Evolutionary conservation across 345 rosid species (phyloP), one percentile per base, ranked within the genome.

Genomic region (Brassica cretica): DNA sequence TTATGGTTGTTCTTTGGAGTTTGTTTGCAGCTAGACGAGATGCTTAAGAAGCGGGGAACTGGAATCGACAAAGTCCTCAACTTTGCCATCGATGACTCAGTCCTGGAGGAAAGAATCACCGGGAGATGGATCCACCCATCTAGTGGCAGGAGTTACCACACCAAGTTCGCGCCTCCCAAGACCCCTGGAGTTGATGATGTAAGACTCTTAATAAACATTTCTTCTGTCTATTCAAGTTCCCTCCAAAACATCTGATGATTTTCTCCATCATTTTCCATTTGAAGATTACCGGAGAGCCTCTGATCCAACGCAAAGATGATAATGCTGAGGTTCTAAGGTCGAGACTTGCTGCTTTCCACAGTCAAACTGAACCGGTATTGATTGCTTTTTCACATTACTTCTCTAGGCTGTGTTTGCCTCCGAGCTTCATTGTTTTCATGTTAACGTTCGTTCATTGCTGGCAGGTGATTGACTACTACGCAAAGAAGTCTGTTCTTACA

Each of bases 91-190:
- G 90, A 89, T 60, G 98, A 93, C 88, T 83, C 88, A 53, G 75
- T 91, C 84, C 86, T 93, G 91, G 97, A 91, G 84, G 97, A 93
- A 84, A 91, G 98, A 81, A 93, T 93, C 66, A 90, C 93, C 5
- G 97, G 98, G 65, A 84, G 94, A 64, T 93, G 94, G 98, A 91
- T 93, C 67, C 98, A 93, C 72, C 94, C 94, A 75, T 85, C 96
- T 0, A 93, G 98, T 80, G 96, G 98, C 66, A 88, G 94, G 80
- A 87, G 89, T 66, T 93, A 91, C 84, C 98, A 93, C 85, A 84
- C 93, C 3, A 93, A 88, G 74, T 91, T 85, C 65, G 87, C 96
- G 0, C 94, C 97, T 76, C 91, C 97, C 69, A 90, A 90, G 81
- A 83, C 71, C 75, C 86, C 84, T 8, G 90, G 94, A 19, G 70